These are phyloP conservation scores for Aspergillus transmontanensis DNA, from an alignment of 2,329 filamentous ascomycete species.

Conservation along the genomic window DNA sequence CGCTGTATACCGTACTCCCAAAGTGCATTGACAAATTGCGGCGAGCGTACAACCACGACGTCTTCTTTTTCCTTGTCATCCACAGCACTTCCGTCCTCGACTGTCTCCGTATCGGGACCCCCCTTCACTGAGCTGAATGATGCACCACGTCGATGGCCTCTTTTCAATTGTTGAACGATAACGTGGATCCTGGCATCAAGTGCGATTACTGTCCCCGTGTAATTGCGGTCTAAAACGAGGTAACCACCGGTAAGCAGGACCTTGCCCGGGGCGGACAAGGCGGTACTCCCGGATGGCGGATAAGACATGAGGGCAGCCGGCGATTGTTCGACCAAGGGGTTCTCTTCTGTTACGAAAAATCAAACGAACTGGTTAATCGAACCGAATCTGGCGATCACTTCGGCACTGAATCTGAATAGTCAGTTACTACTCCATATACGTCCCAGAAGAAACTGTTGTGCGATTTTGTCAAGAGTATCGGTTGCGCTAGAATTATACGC, in stretches of 20 bases:
- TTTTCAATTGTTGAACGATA: conserved; percentile 57
- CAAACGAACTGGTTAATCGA: not conserved
- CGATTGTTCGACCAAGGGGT: not conserved
- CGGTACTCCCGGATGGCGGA: conserved; percentile 41
- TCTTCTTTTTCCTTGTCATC: conserved; percentile 63
- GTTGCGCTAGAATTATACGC: not conserved
- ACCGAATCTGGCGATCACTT: not conserved
- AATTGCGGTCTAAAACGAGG: conserved; percentile 83
- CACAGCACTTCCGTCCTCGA: conserved; percentile 29
- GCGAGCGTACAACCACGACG: conserved; percentile 84
- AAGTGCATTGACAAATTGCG: conserved; percentile 82
- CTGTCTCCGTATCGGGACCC: conserved; percentile 12
- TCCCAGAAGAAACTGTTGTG: not conserved
- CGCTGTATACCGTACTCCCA: conserved; percentile 85
- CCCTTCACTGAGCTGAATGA: conserved; percentile 20
- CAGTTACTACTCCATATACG: not conserved
- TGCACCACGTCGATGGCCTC: conserved; percentile 25
- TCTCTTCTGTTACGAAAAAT: not conserved
- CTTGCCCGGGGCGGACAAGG: conserved; percentile 91
- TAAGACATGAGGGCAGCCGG: not conserved
- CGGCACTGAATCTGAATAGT: not conserved
- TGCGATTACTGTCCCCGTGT: conserved; percentile 73
- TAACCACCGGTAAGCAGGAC: conserved; percentile 94
- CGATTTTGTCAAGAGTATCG: not conserved
- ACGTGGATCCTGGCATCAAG: conserved; percentile 67